Evolutionary conservation across 495 filamentous ascomycete species (phyloP).

Genomic region (Neohortaea acidophila): DNA sequence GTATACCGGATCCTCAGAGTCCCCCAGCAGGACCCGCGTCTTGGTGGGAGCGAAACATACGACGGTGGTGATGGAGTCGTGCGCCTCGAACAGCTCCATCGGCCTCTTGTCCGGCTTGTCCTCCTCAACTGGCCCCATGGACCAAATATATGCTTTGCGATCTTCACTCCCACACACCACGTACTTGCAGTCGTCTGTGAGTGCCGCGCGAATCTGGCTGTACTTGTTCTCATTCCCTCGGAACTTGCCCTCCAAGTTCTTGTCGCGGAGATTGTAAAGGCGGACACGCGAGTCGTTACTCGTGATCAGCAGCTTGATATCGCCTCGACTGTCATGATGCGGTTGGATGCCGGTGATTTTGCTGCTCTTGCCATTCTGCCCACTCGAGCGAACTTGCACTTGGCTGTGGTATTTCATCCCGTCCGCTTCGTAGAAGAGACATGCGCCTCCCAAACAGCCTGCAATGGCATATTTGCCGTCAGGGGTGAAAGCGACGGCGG

Average conservation of each 20-base stretch:
- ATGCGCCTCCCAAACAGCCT: conserved; percentile 70
- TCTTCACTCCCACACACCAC: conserved; percentile 93
- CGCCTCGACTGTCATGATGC: conserved; percentile 45
- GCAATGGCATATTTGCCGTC: conserved; percentile 85
- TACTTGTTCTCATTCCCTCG: conserved; percentile 86
- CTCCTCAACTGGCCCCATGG: conserved; percentile 41
- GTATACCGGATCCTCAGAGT: conserved; percentile 81
- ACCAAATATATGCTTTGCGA: conserved; percentile 78
- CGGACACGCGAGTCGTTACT: conserved; percentile 94
- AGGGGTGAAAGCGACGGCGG: conserved; percentile 82
- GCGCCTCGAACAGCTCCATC: conserved; percentile 77
- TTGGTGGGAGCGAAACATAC: conserved; percentile 69
- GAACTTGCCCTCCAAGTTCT: conserved; percentile 73
- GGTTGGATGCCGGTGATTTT: conserved; percentile 95
- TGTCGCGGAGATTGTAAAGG: conserved; percentile 73
- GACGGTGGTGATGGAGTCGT: conserved; percentile 73
- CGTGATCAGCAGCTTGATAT: conserved; percentile 75
- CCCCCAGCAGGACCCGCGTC: conserved; percentile 59
- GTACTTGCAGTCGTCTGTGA: conserved; percentile 75
- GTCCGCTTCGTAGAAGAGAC: conserved; percentile 90
- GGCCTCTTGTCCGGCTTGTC: conserved; percentile 65
- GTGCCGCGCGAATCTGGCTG: conserved; percentile 78
- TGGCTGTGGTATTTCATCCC: conserved; percentile 70
- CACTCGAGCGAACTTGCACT: conserved; percentile 78
- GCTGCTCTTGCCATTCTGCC: conserved; percentile 87